Evolutionary conservation across 768 basidiomycete genomes (phyloP), one percentile per base, ranked within the genome.

Genomic region (Hericium coralloides): DNA sequence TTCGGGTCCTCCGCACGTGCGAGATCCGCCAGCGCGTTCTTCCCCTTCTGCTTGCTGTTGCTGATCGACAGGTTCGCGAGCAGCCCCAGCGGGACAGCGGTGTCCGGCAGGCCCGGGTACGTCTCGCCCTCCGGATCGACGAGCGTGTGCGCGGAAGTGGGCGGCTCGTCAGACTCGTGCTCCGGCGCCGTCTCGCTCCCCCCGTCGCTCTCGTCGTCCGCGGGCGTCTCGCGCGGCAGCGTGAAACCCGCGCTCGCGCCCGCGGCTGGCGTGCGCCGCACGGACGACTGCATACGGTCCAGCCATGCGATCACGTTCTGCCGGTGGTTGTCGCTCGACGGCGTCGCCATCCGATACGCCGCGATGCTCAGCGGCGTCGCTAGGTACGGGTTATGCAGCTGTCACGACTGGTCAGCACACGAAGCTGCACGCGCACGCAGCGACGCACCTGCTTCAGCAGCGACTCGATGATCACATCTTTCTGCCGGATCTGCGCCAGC

Each of bases 381-480:
- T 50, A 81, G 73, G 67, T 89, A 91, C 2, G 89, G 89, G 60
- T 90, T 90, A 62, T 91, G 89, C 31, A 91, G 71, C 84, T 88
- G 68, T 49, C 20, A 31, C 45, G 38, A 23, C 41, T 47, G 37
- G 36, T 65, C 38, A 59, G 51, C 8, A 37, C 22, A 31, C 55
- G 43, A 41, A 45, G 15, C 20, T 26, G 26, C 38, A 9, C 15
- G 53, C 38, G 55, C n/a, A 20, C 20, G 52, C 36, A 23, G 55
- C 36, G 1, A 68, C 76, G 14, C 37, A 84, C 89, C 75, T 92
- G 89, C 67, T 91, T 91, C 61, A 93, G 78, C 14, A 92, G 80
- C 14, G 84, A 87, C 60, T 91, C 87, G 62, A 93, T 92, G 63
- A 92, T 86, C 18, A 82, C 76, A 72, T 93, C 90, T 73, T 93